Percentiles rank a stretch among this genome's conserved stretches.
These are phyloP conservation scores for Gonapodya sp. DNA, from an alignment of 192 early-diverging fungal species.

Conservation along the genomic window DNA sequence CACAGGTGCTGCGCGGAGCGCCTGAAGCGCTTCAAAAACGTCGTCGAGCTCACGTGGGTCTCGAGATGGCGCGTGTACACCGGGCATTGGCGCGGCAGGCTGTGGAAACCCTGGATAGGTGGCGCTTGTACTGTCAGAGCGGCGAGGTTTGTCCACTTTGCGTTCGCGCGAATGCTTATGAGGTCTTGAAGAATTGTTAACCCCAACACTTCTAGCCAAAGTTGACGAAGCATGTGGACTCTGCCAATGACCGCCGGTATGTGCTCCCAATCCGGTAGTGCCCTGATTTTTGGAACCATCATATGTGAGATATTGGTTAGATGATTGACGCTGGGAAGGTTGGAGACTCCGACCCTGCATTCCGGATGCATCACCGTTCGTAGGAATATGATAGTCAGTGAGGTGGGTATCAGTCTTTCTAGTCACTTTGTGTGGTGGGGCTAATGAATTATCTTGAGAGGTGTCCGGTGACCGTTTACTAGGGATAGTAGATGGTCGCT, in stretches of 20 bases:
- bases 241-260: too few species aligned
- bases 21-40: background rate
- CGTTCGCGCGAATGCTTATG: too few species aligned
- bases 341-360: background rate
- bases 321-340: background rate
- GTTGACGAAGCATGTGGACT: too few species aligned
- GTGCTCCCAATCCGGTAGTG: too few species aligned
- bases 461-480: background rate
- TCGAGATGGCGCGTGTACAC: too few species aligned
- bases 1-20: background rate
- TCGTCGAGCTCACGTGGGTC: background rate
- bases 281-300: too few species aligned
- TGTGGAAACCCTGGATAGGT: too few species aligned
- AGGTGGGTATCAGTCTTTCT: background rate
- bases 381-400: background rate
- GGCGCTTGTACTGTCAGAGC: too few species aligned
- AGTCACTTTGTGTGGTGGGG: background rate
- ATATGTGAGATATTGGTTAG: background rate
- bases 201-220: too few species aligned
- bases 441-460: background rate
- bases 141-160: too few species aligned
- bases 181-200: too few species aligned
- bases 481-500: background rate
- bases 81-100: too few species aligned
- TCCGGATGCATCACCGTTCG: background rate